Evolutionary conservation across 176 grass and related monocot species (phyloP).

Genomic region (Alopecurus myosuroides): DNA sequence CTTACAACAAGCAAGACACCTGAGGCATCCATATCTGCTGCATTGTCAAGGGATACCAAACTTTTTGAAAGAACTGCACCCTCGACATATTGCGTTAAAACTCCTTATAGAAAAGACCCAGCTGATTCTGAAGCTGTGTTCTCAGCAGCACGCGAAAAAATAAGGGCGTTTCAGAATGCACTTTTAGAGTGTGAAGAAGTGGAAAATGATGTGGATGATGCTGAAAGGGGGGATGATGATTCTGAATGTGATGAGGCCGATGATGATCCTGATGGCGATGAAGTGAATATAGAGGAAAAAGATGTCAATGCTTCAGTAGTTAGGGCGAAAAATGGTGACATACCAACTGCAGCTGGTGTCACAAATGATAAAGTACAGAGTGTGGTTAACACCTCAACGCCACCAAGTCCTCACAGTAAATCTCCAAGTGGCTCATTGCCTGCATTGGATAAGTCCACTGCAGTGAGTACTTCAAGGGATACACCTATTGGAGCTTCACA

Average conservation of each 20-base stretch:
- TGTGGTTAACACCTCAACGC: constrained; percentile 10
- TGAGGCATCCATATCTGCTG: constrained; percentile 94
- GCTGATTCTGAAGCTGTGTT: constrained; percentile 67
- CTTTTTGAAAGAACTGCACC: constrained; percentile 97
- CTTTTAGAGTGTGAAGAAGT: constrained; percentile 68
- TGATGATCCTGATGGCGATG: constrained; percentile 82
- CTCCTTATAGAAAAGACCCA: constrained; percentile 88
- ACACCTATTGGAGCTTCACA: constrained; percentile 25
- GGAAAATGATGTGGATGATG: constrained; percentile 70
- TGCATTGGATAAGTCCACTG: constrained; percentile 35
- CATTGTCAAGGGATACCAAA: constrained; percentile 83
- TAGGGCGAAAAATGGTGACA: constrained; percentile 19
- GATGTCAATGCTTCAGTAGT: constrained; percentile 26
- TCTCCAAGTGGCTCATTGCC: constrained; percentile 21
- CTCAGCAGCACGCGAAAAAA: constrained; percentile 73
- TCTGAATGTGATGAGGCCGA: constrained; percentile 81
- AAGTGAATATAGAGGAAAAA: constrained; percentile 52
- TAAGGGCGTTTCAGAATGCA: constrained; percentile 78
- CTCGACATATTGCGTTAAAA: constrained; percentile 86
- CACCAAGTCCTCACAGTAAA: constrained; percentile 22
- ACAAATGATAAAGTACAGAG: constrained; percentile 21
- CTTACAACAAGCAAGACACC: constrained; percentile 98
- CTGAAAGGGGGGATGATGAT: constrained; percentile 83
- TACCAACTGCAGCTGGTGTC: neutral
- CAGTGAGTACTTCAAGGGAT: constrained; percentile 34